Conservation (phyloP, 2,329 filamentous ascomycete species). For the Cryphonectria parasitica region DNA sequence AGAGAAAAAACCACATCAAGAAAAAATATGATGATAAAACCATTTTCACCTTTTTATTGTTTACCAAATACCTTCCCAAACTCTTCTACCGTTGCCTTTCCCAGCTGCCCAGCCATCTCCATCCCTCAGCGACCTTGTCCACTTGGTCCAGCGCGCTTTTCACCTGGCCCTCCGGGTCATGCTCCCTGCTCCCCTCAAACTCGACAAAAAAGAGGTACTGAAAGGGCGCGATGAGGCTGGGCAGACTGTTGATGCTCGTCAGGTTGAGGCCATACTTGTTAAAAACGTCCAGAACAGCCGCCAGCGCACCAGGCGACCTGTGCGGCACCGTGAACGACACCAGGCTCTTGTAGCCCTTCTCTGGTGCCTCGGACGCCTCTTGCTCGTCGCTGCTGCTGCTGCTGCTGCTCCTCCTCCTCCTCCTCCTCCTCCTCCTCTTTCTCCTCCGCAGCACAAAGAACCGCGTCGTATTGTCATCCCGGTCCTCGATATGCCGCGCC, state of each 20-base stretch:
- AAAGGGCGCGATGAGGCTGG: slow-evolving; percentile 75
- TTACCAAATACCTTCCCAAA: no score
- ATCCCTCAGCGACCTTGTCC: slow-evolving; percentile 59
- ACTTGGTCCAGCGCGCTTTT: slow-evolving; percentile 64
- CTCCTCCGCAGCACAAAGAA: slow-evolving; percentile 68
- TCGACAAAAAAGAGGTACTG: slow-evolving; percentile 96
- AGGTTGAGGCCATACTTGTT: slow-evolving; percentile 74
- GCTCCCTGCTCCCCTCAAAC: slow-evolving; percentile 67
- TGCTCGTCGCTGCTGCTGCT: no score
- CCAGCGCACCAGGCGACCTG: slow-evolving; percentile 76
- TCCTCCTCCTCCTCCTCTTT: not conserved
- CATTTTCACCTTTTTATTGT: not conserved
- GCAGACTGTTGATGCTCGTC: slow-evolving; percentile 87
- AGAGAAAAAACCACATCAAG: not conserved
- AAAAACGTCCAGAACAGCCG: slow-evolving; percentile 80
- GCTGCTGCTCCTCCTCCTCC: slow-evolving; percentile 5
- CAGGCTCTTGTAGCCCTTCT: slow-evolving; percentile 67
- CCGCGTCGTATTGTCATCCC: slow-evolving; percentile 75
- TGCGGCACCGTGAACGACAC: slow-evolving; percentile 85
- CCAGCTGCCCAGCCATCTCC: slow-evolving; percentile 75
- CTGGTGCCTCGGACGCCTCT: not conserved
- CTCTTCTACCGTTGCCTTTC: slow-evolving; percentile 39
- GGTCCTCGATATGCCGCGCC: slow-evolving; percentile 71
- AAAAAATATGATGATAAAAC: not conserved
- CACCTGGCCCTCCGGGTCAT: slow-evolving; percentile 61